Conservation (phyloP, 2,329 filamentous ascomycete genomes). For the Cladosporium oxysporum region DNA sequence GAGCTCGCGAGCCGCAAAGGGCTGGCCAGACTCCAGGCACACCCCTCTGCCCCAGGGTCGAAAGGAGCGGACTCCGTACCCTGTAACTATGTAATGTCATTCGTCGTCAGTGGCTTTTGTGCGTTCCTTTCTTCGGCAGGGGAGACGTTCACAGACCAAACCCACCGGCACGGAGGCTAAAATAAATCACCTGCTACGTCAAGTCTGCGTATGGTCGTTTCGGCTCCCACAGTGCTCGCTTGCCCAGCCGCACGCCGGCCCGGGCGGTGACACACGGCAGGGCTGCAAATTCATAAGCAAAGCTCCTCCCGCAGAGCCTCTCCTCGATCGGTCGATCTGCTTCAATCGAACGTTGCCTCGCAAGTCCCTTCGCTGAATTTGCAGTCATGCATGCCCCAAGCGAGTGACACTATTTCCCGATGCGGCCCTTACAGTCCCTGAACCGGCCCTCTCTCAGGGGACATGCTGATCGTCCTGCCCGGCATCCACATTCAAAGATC, state of each 20-base stretch:
- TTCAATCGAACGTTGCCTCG: conserved; percentile 1
- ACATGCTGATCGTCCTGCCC: conserved; percentile 3
- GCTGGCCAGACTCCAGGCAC: neutral
- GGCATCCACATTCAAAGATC: neutral
- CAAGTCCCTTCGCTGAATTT: neutral
- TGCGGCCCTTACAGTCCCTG: neutral
- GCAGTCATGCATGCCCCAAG: neutral
- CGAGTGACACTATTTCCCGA: neutral
- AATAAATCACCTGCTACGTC: neutral
- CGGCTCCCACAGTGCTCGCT: neutral
- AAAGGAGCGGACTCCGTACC: neutral
- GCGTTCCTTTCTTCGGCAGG: neutral
- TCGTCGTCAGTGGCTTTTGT: conserved; percentile 1
- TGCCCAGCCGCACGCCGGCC: neutral
- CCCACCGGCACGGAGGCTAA: neutral
- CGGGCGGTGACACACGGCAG: conserved; percentile 8
- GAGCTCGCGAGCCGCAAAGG: conserved; percentile 6
- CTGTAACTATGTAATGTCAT: neutral
- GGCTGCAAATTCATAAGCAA: neutral
- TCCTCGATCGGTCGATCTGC: conserved; percentile 14
- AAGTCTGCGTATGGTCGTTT: neutral
- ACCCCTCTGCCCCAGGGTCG: neutral
- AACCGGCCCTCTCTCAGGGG: neutral
- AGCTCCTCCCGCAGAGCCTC: conserved; percentile 1
- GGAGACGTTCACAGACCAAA: neutral